These are phyloP conservation scores for Cyberlindnera mycetangii DNA, from an alignment of 805 yeast species.

Conservation along the genomic window DNA sequence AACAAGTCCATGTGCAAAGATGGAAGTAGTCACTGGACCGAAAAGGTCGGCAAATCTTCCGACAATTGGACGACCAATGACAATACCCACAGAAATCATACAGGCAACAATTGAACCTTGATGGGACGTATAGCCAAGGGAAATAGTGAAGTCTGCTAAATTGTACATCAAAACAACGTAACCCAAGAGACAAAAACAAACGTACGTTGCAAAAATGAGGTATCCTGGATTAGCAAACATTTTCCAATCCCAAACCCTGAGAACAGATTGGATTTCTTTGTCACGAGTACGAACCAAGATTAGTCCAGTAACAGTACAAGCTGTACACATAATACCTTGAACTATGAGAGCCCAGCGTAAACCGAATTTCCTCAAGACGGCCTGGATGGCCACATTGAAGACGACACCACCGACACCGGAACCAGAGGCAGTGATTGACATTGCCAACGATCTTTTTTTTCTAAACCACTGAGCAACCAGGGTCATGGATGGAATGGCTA, in stretches of 20 bases:
- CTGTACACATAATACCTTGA: conserved; percentile 36
- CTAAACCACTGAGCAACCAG: conserved; percentile 71
- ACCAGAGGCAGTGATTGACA: conserved; percentile 39
- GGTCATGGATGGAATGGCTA: conserved; percentile 56
- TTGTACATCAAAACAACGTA: conserved; percentile 59
- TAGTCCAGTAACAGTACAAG: conserved; percentile 34
- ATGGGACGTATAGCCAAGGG: conserved; percentile 51
- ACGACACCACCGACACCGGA: conserved; percentile 44
- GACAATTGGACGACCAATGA: conserved; percentile 52
- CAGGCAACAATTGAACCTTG: conserved; percentile 61
- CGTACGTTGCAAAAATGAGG: conserved; percentile 40
- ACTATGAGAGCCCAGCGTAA: conserved; percentile 35
- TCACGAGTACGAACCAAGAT: conserved; percentile 38
- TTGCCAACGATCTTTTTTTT: conserved; percentile 51
- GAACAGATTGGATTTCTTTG: conserved; percentile 33
- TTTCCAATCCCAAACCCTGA: conserved; percentile 39
- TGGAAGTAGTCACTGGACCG: conserved; percentile 53
- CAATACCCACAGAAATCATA: conserved; percentile 56
- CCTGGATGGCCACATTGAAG: conserved; percentile 37
- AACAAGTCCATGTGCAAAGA: conserved; percentile 37
- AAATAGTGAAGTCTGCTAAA: conserved; percentile 55
- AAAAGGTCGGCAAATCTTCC: conserved; percentile 49
- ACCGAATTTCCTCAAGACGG: conserved; percentile 29
- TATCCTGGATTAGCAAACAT: conserved; percentile 40
- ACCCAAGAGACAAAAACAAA: conserved; percentile 52